These are phyloP conservation scores for Salix arbutifolia DNA, from an alignment of 345 rosid species.

Conservation along the genomic window DNA sequence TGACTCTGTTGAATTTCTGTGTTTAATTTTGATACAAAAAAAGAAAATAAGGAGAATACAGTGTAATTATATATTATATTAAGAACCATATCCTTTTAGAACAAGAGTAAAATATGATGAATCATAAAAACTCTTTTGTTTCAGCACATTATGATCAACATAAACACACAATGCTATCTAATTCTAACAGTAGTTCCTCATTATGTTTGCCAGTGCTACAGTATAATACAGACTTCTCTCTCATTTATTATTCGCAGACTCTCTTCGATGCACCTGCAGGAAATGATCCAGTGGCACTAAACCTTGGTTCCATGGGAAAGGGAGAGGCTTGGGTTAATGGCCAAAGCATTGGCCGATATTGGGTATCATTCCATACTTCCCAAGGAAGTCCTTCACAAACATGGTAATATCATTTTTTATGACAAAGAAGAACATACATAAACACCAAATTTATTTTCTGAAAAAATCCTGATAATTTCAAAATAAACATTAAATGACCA, in stretches of 20 bases:
- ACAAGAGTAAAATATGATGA: background rate
- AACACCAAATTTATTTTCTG: background rate
- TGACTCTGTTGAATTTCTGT: background rate
- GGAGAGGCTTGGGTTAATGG: slow-evolving; percentile 87
- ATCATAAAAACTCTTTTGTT: background rate
- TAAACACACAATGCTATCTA: background rate
- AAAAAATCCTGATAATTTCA: background rate
- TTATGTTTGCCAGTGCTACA: background rate
- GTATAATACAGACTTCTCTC: background rate
- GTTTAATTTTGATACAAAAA: background rate
- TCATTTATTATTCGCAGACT: slow-evolving; percentile 36
- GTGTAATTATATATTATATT: background rate
- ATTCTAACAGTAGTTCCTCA: background rate
- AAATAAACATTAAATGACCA: background rate
- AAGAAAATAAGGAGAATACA: background rate
- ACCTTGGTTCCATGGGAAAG: slow-evolving; percentile 72
- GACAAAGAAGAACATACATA: too few species aligned
- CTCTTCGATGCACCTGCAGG: slow-evolving; percentile 57
- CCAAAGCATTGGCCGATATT: slow-evolving; percentile 71
- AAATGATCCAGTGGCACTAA: slow-evolving; percentile 51
- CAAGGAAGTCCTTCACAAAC: slow-evolving; percentile 60
- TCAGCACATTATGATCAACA: background rate
- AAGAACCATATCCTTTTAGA: background rate
- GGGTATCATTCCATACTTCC: slow-evolving; percentile 56
- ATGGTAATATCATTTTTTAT: slow-evolving; percentile 33